Percentiles rank a stretch among this genome's conserved stretches.
phyloP scores from a whole-genome alignment of 352 stramenopile species.

The Peronospora tabacina region DNA sequence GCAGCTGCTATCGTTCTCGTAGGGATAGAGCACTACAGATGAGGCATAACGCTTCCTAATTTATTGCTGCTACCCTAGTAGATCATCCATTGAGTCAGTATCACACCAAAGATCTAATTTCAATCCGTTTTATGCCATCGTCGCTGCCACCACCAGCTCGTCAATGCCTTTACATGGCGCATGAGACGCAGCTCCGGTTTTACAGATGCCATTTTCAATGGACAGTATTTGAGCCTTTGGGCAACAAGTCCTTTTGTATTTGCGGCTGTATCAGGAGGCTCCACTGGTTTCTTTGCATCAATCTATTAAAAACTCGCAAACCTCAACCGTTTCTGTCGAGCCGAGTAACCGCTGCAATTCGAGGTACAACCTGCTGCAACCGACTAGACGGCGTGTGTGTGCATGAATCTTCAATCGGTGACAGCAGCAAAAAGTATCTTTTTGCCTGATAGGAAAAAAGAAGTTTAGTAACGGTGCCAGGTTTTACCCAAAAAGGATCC shows the following conservation, averaged over 20 bases:
- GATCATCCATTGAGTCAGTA: background rate
- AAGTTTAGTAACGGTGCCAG: background rate
- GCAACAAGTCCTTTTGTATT: background rate
- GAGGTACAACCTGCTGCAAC: background rate
- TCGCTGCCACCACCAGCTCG: constrained; percentile 1
- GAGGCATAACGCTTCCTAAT: constrained; percentile 8
- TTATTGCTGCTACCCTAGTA: constrained; percentile 3
- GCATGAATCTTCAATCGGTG: background rate
- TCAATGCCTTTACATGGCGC: constrained; percentile 6
- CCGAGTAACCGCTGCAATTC: constrained; percentile 12
- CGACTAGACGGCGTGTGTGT: background rate
- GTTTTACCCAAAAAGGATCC: too few species aligned
- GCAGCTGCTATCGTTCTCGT: constrained; percentile 22
- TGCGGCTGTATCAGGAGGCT: background rate
- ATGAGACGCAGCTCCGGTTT: background rate
- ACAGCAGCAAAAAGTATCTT: background rate
- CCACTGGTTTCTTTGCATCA: background rate
- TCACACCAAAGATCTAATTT: constrained; percentile 4
- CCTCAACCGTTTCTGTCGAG: constrained; percentile 8
- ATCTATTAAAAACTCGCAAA: constrained; percentile 22
- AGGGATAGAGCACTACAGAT: constrained; percentile 15
- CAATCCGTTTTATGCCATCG: constrained; percentile 1
- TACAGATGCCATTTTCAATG: background rate
- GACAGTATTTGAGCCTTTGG: background rate
- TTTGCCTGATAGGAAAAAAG: background rate